A percentile compares a stretch with the other conserved stretches of the same genome.
These are phyloP conservation scores for Dendrothele bispora DNA, from an alignment of 768 basidiomycete species.

Conservation along the genomic window DNA sequence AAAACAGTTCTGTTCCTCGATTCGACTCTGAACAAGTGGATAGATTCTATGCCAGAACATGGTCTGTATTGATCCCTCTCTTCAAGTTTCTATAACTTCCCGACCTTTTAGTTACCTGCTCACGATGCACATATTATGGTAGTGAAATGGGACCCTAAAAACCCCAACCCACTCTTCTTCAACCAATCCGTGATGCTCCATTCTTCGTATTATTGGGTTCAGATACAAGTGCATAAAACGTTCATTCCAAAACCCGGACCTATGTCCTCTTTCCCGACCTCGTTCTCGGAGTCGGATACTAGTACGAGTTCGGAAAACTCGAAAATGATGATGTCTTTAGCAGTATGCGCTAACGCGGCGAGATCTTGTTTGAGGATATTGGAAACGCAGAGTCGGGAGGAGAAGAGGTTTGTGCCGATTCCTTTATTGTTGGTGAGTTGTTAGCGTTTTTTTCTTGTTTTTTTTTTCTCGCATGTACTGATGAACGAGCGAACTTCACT, in stretches of 20 bases:
- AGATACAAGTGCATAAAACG: constrained; percentile 77
- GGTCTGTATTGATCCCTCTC: not conserved
- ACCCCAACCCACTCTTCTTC: constrained; percentile 39
- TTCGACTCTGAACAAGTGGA: not conserved
- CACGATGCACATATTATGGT: not conserved
- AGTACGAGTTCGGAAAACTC: no score
- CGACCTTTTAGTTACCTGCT: not conserved
- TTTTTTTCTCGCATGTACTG: no score
- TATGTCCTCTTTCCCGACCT: constrained; percentile 54
- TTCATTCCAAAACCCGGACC: constrained; percentile 72
- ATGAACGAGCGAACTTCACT: no score
- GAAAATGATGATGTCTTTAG: no score
- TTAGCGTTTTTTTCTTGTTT: not conserved
- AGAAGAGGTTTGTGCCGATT: constrained; percentile 3
- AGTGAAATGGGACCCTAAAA: constrained; percentile 47
- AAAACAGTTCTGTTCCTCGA: not conserved
- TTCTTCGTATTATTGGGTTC: constrained; percentile 45
- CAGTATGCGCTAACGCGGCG: constrained; percentile 25
- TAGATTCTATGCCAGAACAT: not conserved
- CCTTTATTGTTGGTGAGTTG: not conserved
- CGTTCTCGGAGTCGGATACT: constrained; percentile 2
- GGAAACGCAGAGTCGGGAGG: constrained; percentile 38
- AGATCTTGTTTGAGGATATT: constrained; percentile 58
- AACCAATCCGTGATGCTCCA: constrained; percentile 59
- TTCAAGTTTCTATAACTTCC: not conserved